phyloP scores from a whole-genome alignment of 163 green algal genomes.

The Scenedesmus sp. region DNA sequence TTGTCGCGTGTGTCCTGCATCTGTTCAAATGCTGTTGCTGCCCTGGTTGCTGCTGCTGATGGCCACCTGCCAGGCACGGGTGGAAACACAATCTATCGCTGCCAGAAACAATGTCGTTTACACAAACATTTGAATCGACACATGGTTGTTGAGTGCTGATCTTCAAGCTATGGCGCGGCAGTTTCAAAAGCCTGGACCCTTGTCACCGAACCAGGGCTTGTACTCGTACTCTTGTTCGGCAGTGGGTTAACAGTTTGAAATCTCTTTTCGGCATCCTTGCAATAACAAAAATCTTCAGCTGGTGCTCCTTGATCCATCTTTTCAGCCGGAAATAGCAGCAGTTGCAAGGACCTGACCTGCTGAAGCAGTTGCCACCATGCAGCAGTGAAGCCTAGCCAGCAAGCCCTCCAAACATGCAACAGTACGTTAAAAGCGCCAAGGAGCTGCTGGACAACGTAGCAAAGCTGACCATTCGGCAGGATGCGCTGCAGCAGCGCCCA shows the following conservation, averaged over 20 bases:
- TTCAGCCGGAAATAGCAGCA: background rate
- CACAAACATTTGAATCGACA: no score
- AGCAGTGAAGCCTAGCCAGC: background rate
- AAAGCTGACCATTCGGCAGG: conserved; percentile 42
- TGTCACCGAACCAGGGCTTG: background rate
- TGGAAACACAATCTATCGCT: no score
- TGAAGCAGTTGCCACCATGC: background rate
- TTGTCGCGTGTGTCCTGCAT: background rate
- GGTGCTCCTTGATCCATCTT: background rate
- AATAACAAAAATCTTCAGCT: no score
- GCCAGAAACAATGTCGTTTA: no score
- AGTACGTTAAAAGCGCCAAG: conserved; percentile 46
- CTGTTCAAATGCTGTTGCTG: background rate
- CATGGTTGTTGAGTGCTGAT: background rate
- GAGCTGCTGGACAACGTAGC: conserved; percentile 48
- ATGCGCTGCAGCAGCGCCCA: background rate
- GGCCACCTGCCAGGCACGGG: background rate
- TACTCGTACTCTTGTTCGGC: background rate
- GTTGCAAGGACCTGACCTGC: background rate
- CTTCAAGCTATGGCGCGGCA: background rate
- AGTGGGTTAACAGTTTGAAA: no score
- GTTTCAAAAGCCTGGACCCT: conserved; percentile 11
- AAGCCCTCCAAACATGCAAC: conserved; percentile 21
- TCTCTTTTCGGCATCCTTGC: no score
- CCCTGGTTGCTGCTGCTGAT: conserved; percentile 1